A percentile compares a stretch with the other conserved stretches of the same genome.
phyloP scores from a whole-genome alignment of 257 asterid species.

The Penstemon newberryi region DNA sequence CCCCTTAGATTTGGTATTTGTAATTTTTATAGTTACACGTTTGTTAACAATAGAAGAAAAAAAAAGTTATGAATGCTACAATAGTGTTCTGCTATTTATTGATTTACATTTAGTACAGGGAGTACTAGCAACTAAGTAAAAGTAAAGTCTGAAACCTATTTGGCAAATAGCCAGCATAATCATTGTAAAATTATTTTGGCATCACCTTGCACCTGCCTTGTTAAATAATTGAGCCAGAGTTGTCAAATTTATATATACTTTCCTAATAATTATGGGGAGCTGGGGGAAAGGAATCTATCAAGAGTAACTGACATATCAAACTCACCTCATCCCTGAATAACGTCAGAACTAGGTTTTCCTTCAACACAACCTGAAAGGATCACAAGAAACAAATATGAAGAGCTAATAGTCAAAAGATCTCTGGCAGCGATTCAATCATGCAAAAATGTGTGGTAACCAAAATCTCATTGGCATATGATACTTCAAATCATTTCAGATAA shows the following conservation, averaged over 20 bases:
- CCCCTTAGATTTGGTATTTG: neutral
- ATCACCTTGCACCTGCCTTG: neutral
- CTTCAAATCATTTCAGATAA: conserved; percentile 23
- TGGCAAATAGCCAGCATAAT: neutral
- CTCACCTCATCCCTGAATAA: conserved; percentile 95
- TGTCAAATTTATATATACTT: conserved; percentile 10
- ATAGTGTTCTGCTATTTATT: neutral
- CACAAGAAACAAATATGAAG: conserved; percentile 28
- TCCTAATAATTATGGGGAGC: neutral
- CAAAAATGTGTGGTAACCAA: conserved; percentile 19
- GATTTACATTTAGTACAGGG: too few species aligned
- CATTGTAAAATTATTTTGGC: conserved; percentile 13
- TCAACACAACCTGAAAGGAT: conserved; percentile 80
- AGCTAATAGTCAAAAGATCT: conserved; percentile 29
- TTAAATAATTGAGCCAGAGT: conserved; percentile 7
- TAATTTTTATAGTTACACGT: neutral
- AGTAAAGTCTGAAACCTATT: conserved; percentile 6
- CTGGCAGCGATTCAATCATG: conserved; percentile 23
- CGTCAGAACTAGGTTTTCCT: conserved; percentile 88
- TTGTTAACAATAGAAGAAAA: conserved; percentile 8
- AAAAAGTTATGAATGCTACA: conserved; percentile 6
- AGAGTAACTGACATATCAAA: conserved; percentile 28
- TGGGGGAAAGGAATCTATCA: neutral
- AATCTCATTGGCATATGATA: conserved; percentile 6
- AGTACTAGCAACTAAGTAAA: neutral